Conservation (phyloP, 108 stramenopile genomes). For the Skeletonema costatum region DNA sequence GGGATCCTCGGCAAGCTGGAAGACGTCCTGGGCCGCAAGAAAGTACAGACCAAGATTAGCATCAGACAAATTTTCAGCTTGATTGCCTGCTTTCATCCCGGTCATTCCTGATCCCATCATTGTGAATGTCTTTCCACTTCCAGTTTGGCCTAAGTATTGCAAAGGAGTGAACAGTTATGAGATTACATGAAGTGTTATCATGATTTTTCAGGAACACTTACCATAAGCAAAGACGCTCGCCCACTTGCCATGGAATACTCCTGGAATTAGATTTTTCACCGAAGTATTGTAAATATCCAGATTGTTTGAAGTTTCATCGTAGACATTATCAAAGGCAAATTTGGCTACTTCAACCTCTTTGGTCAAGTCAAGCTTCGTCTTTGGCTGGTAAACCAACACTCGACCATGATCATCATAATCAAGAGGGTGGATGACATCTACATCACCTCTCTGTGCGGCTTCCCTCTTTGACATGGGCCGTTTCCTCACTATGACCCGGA, state of each 20-base stretch:
- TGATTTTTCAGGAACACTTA: not conserved
- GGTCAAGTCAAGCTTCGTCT: conserved; percentile 95
- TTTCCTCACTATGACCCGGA: conserved; percentile 90
- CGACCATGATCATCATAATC: conserved; percentile 68
- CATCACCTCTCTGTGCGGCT: conserved; percentile 57
- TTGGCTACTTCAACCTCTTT: conserved; percentile 93
- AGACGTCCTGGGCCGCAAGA: conserved; percentile 91
- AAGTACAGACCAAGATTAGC: conserved; percentile 89
- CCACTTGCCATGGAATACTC: conserved; percentile 88
- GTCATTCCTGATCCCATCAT: conserved; percentile 94
- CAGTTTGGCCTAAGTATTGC: conserved; percentile 72
- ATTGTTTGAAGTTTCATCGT: conserved; percentile 75
- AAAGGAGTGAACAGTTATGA: not conserved
- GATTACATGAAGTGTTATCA: not conserved
- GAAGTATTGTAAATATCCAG: conserved; percentile 81
- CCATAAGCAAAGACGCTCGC: conserved; percentile 91
- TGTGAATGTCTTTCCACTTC: conserved; percentile 94
- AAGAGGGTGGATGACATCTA: conserved; percentile 85
- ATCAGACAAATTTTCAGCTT: conserved; percentile 36
- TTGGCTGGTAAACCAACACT: conserved; percentile 95
- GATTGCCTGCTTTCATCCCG: conserved; percentile 70
- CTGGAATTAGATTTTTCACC: conserved; percentile 85
- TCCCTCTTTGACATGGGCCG: conserved; percentile 82
- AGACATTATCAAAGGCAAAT: conserved; percentile 97
- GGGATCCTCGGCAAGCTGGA: conserved; percentile 63